Evolutionary conservation across 371 early-diverging fungal species (phyloP).

Genomic region (Gilbertella persicaria): DNA sequence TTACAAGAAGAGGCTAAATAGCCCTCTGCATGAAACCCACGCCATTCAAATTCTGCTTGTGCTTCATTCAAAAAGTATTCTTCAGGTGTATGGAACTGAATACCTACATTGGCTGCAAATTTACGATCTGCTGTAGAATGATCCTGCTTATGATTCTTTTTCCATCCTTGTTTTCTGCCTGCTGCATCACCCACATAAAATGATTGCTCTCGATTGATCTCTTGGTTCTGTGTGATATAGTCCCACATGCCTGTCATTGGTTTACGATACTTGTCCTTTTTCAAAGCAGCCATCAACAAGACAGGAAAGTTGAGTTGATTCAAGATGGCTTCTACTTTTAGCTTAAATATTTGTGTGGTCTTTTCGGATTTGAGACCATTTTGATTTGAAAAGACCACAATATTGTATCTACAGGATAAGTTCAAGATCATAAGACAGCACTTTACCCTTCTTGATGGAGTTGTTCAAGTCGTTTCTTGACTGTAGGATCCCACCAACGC

Average conservation of each 20-base stretch:
- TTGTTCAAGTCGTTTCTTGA: slow-evolving; percentile 55
- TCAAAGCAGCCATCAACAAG: slow-evolving; percentile 63
- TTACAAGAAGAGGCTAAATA: slow-evolving; percentile 20
- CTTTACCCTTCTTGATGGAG: slow-evolving; percentile 66
- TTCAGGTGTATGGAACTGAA: slow-evolving; percentile 88
- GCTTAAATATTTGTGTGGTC: slow-evolving; percentile 54
- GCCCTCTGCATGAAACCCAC: slow-evolving; percentile 60
- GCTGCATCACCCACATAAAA: slow-evolving; percentile 94
- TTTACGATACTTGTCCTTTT: slow-evolving; percentile 76
- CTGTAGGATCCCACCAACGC: slow-evolving; percentile 64
- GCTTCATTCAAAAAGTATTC: slow-evolving; percentile 66
- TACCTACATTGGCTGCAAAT: slow-evolving; percentile 74
- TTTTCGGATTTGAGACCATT: slow-evolving; percentile 49
- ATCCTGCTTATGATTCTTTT: slow-evolving; percentile 63
- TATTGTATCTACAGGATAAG: slow-evolving; percentile 46
- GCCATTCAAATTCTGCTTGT: slow-evolving; percentile 50
- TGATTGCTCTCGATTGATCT: slow-evolving; percentile 49
- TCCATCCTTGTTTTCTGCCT: slow-evolving; percentile 73
- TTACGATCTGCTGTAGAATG: slow-evolving; percentile 84
- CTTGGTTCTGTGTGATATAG: slow-evolving; percentile 48
- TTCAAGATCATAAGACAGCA: too few relatives aligned
- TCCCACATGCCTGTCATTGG: slow-evolving; percentile 90
- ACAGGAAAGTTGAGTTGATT: slow-evolving; percentile 52
- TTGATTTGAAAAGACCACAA: slow-evolving; percentile 81
- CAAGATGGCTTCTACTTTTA: slow-evolving; percentile 52